Conservation (phyloP, 768 basidiomycete genomes). For the Kwoniella dendrophila region DNA sequence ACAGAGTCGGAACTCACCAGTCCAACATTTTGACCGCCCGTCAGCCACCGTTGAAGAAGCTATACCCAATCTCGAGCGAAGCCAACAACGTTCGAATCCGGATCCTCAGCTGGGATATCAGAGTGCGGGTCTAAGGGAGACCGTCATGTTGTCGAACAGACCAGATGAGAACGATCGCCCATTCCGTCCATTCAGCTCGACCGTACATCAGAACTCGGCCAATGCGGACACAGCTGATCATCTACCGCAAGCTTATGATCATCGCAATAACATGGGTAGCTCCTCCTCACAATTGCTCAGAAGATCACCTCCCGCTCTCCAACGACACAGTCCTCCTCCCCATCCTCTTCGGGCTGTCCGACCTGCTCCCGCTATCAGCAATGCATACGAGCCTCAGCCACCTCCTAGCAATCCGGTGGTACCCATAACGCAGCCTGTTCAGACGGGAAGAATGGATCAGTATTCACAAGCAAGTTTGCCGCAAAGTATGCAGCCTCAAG, state of each 20-base stretch:
- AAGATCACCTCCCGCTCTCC: background rate
- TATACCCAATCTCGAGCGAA: background rate
- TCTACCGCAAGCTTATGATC: background rate
- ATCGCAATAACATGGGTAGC: background rate
- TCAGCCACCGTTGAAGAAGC: background rate
- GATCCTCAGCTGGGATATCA: too few relatives aligned
- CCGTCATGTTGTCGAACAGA: too few relatives aligned
- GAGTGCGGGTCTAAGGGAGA: too few relatives aligned
- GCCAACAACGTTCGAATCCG: too few relatives aligned
- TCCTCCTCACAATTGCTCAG: background rate
- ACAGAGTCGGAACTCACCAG: background rate
- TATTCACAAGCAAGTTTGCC: too few relatives aligned
- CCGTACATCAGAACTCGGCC: background rate
- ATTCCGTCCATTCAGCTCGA: slow-evolving; percentile 19
- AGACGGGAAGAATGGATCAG: too few relatives aligned
- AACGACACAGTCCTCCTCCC: slow-evolving; percentile 3
- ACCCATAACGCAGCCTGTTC: too few relatives aligned
- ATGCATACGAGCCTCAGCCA: too few relatives aligned
- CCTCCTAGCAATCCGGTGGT: too few relatives aligned
- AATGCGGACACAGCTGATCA: background rate
- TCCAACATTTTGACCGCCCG: too few relatives aligned
- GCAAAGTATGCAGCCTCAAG: too few relatives aligned
- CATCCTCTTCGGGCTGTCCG: slow-evolving; percentile 16
- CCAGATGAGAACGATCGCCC: slow-evolving; percentile 20
- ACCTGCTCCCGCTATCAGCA: slow-evolving; percentile 13